Evolutionary conservation across 257 asterid species (phyloP).

Genomic region (Jacaranda mimosifolia): DNA sequence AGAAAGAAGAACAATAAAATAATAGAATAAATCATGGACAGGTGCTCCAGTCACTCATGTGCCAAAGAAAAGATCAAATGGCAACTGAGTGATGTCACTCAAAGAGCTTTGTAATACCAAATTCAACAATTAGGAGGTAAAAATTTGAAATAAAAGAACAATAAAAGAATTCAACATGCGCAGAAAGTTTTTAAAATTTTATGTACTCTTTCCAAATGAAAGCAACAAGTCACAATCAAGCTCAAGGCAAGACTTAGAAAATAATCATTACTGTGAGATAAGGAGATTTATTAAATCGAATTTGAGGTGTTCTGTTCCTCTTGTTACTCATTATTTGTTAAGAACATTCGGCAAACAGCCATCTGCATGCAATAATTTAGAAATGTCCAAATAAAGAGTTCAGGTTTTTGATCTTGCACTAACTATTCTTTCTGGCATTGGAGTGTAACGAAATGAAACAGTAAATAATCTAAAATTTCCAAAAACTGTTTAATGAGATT

Average conservation of each 20-base stretch:
- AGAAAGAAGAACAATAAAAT: not conserved
- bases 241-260: not conserved
- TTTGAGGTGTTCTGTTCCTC: not conserved
- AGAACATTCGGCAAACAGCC: slow-evolving; percentile 16
- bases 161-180: not conserved
- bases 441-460: not conserved
- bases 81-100: not conserved
- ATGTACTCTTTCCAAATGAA: not conserved
- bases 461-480: not conserved
- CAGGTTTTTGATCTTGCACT: not conserved
- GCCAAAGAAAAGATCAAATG: not conserved
- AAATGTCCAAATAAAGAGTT: slow-evolving; percentile 3
- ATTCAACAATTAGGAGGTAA: not conserved
- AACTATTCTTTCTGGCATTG: not conserved
- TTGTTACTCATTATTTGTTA: not conserved
- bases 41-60: not conserved
- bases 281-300: slow-evolving; percentile 1
- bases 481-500: not conserved
- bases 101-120: not conserved
- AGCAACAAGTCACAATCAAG: not conserved
- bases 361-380: slow-evolving; percentile 10
- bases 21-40: not conserved
- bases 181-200: not conserved
- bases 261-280: not conserved
- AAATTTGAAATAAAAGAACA: not conserved